phyloP scores from a whole-genome alignment of 768 basidiomycete genomes.

The Fomitopsis serialis region DNA sequence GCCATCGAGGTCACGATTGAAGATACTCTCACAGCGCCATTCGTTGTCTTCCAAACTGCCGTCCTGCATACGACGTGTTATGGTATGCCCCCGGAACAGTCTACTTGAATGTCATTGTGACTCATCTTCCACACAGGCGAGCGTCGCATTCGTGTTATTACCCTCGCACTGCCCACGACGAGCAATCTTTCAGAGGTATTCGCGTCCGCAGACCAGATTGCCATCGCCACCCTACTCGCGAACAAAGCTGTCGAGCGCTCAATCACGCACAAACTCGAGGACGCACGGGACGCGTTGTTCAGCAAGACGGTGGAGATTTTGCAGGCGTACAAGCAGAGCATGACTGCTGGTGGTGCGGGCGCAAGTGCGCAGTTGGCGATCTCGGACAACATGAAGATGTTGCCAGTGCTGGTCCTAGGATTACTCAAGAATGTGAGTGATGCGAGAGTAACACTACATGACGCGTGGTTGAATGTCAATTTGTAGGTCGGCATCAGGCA shows the following conservation, averaged over 20 bases:
- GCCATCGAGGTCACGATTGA: constrained; percentile 95
- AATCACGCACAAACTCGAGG: constrained; percentile 49
- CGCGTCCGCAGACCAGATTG: constrained; percentile 51
- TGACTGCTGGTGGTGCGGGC: constrained; percentile 90
- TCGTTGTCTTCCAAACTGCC: constrained; percentile 92
- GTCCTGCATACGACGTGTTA: constrained; percentile 92
- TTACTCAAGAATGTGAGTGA: constrained; percentile 84
- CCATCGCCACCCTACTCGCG: constrained; percentile 47
- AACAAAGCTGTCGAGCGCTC: constrained; percentile 58
- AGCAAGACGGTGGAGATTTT: constrained; percentile 52
- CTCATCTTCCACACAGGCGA: constrained; percentile 29
- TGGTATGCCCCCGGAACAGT: too few species aligned
- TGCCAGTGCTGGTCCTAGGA: constrained; percentile 86
- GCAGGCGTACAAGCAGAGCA: constrained; percentile 76
- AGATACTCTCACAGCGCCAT: constrained; percentile 84
- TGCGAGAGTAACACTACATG: not conserved
- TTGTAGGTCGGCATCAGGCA: constrained; percentile 86
- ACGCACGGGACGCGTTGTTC: constrained; percentile 48
- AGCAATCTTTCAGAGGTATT: constrained; percentile 51
- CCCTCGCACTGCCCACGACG: constrained; percentile 54
- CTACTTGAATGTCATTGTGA: too few species aligned
- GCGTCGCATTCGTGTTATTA: constrained; percentile 57
- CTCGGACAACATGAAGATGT: constrained; percentile 90
- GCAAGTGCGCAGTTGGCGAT: constrained; percentile 92
- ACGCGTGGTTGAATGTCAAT: not conserved